Conservation (phyloP, 2,329 filamentous ascomycete genomes). For the Xylariales sp. region DNA sequence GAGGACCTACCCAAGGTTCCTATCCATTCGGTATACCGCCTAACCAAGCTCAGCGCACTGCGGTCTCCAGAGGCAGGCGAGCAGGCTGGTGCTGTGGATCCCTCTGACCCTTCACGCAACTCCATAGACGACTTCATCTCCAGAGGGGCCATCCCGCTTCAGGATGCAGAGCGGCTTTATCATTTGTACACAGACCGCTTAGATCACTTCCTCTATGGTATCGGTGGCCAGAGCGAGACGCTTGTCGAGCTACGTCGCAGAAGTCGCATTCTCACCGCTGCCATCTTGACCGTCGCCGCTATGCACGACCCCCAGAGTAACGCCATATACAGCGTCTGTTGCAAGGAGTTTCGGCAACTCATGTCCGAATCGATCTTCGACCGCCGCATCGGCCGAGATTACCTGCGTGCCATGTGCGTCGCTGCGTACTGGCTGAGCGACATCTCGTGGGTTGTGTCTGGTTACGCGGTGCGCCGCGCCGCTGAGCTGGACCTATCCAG, state of each 20-base stretch:
- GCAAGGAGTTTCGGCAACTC: conserved; percentile 14
- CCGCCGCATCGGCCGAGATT: conserved; percentile 35
- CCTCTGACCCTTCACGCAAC: not conserved
- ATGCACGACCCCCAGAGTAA: conserved; percentile 23
- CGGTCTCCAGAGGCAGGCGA: conserved; percentile 26
- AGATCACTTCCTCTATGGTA: conserved; percentile 46
- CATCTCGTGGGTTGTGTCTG: conserved; percentile 58
- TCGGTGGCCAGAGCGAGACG: conserved; percentile 43
- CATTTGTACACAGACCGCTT: conserved; percentile 44
- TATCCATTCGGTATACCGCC: conserved; percentile 33
- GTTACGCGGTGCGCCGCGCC: conserved; percentile 45
- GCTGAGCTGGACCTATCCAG: conserved; percentile 41
- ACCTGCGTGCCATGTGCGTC: conserved; percentile 55
- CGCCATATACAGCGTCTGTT: conserved; percentile 14
- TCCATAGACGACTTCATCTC: conserved; percentile 37
- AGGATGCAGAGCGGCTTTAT: conserved; percentile 48
- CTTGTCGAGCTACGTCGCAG: conserved; percentile 48
- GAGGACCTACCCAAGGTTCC: conserved; percentile 31
- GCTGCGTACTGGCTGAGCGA: conserved; percentile 61
- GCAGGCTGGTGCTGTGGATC: conserved; percentile 1
- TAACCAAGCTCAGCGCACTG: conserved; percentile 30
- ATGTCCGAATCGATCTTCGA: conserved; percentile 27
- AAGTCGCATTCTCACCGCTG: conserved; percentile 48
- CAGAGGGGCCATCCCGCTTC: conserved; percentile 36
- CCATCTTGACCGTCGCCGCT: conserved; percentile 44